Evolutionary conservation across 176 grass and related monocot species (phyloP), one percentile per base, ranked within the genome.

Genomic region (Lolium multiflorum): DNA sequence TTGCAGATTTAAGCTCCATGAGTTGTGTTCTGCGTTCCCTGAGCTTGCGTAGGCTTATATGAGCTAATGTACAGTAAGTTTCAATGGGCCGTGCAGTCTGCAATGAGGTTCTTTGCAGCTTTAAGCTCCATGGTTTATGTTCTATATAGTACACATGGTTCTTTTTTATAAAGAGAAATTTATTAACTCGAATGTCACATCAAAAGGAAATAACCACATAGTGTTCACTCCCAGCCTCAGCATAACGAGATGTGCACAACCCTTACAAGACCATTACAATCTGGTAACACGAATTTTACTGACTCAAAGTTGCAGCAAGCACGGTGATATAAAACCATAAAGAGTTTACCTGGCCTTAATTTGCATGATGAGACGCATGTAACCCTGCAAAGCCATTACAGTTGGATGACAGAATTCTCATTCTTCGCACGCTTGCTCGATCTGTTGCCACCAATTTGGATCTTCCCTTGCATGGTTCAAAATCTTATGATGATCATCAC

Each of bases 11-110:
- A 44, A 22, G 78, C 74, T 72, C 55, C 73, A 63, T 35, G 31
- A 35, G 31, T 35, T 35, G 31, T 35, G 31, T 35, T 35, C 31
- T 35, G 16, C 3, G 31, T 74, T 7, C 21, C 22, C 22, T 24
- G 18, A 71, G 24, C 26, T 39, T 49, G 38, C 13, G 58, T 76
- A 79, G 80, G 60, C 60, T 70, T 76, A 11, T 76, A 11, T 62
- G 18, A 71, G 57, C 37, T 56, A 49, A 68, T 87, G 89, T 91
- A 87, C 46, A 91, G 74, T 68, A 21, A 58, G 38, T 59, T 37
- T 83, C 47, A 67, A 65, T 78, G 37, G 41, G 41, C 41, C 7
- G 4, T 43, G 41, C 41, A 6, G 6, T 43, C 41, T 43, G 41
- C 41, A 43, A 43, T 43, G 41, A 48, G 80, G 80, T 83, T 49